Percentiles rank a stretch among this genome's conserved stretches.
Evolutionary conservation across 2,329 filamentous ascomycete genomes (phyloP).

Genomic region (Fusarium nanum): DNA sequence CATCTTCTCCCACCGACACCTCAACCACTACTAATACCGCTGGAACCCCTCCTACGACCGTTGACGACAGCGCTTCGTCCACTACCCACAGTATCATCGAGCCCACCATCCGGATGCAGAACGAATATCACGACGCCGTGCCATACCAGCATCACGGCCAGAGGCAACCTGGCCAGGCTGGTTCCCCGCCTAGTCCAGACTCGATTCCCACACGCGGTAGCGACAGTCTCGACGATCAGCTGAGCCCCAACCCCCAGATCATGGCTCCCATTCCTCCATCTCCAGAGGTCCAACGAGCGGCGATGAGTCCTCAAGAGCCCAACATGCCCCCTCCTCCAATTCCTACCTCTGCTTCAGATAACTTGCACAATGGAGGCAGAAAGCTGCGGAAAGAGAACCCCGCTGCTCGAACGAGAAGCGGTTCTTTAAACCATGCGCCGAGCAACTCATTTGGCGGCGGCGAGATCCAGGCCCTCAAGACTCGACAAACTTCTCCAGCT

Average conservation of each 20-base stretch:
- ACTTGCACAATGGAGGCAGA: conserved; percentile 26
- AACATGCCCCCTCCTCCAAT: conserved; percentile 23
- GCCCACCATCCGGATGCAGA: conserved; percentile 36
- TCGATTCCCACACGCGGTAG: conserved; percentile 20
- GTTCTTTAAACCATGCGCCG: conserved; percentile 47
- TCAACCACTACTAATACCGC: conserved; percentile 40
- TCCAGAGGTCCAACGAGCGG: conserved; percentile 43
- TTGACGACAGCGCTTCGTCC: conserved; percentile 43
- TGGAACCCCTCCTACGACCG: conserved; percentile 36
- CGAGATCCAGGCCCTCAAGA: conserved; percentile 40
- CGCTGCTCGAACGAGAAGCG: conserved; percentile 49
- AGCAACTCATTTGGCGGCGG: conserved; percentile 19
- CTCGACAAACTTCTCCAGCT: conserved; percentile 49
- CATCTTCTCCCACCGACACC: conserved; percentile 43
- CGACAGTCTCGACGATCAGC: conserved; percentile 38
- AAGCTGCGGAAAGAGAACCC: conserved; percentile 51
- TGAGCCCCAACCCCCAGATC: conserved; percentile 44
- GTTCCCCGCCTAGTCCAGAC: conserved; percentile 32
- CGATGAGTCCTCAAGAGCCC: conserved; percentile 41
- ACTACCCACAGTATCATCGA: conserved; percentile 42
- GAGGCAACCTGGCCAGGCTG: conserved; percentile 10
- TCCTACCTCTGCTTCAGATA: conserved; percentile 33
- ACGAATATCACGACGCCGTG: conserved; percentile 35
- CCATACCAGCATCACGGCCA: conserved; percentile 23
- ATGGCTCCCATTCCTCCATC: conserved; percentile 48